Evolutionary conservation across 164 flowering plant genomes (phyloP), one percentile per base, ranked within the genome.

Genomic region (Umbilicus rupestris): DNA sequence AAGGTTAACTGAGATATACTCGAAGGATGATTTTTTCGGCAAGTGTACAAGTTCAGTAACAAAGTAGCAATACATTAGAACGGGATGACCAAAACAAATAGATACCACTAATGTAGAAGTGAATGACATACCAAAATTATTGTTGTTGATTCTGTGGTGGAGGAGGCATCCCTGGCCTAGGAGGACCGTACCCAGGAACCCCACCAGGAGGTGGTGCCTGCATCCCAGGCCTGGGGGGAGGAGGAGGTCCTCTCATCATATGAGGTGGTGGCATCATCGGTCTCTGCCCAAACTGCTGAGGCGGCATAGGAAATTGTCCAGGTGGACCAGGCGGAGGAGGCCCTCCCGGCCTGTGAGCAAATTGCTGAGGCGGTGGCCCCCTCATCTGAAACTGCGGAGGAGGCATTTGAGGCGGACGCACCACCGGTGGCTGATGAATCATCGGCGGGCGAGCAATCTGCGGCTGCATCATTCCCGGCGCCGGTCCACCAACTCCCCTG

Each of bases 391-490:
- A 82, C 0, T 87, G 86, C 2, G 71, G 73, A 1, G 80, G 83
- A 58, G 82, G 77, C 72, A 86, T 75, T 70, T 81, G 90, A 0
- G 96, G 92, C 0, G 97, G 92, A 1, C 90, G 82, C 2, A 82
- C 72, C 8, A 79, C 75, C 1, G 87, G 89, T 4, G 81, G 72
- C 1, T 91, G 91, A 66, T 89, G 87, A 10, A 71, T 46, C 70
- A 89, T 72, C 0, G 91, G 84, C 7, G 97, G 94, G 0, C 98
- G 76, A 0, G 92, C 76, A 30, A 88, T 80, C 83, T 90, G 97
- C 0, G 98, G 98, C 82, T 90, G 98, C 98, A 93, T 93, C 98
- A 93, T 93, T 5, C 90, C 90, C 0, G 97, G 97, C 0, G 98
- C 84, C 0, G 98, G 98, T 0, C 98, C 98, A 30, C 98, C 98